These are phyloP conservation scores for Pyrus hybrid DNA, from an alignment of 331 rosid genomes.

Conservation along the genomic window DNA sequence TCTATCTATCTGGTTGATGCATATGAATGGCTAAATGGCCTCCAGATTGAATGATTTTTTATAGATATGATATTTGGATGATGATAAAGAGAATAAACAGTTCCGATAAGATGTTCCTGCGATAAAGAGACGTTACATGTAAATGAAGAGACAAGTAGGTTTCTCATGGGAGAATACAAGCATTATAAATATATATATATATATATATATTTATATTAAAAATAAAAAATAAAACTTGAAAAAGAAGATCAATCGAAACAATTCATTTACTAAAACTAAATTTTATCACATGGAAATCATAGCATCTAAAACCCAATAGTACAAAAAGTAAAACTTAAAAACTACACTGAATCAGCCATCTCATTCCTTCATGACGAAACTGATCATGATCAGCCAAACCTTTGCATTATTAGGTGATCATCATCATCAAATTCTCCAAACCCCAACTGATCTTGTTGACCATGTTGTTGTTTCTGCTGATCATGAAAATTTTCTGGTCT, in stretches of 20 bases:
- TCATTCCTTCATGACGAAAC: neutral
- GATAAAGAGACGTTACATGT: no score
- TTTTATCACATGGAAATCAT: neutral
- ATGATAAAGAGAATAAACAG: no score
- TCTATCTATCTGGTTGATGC: neutral
- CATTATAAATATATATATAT: no score
- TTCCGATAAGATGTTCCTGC: no score
- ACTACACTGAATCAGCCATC: neutral
- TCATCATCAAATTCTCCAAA: constrained; percentile 30
- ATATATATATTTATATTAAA: no score
- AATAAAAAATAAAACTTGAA: no score
- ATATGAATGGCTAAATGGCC: neutral
- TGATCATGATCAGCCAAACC: neutral
- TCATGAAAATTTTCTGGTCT: constrained; percentile 31
- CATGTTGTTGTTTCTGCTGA: constrained; percentile 16
- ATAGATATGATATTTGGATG: no score
- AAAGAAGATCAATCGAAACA: neutral
- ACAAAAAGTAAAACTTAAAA: neutral
- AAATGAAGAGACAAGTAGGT: no score
- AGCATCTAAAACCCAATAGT: neutral
- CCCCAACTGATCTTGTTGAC: constrained; percentile 14
- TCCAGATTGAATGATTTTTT: neutral
- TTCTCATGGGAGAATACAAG: no score
- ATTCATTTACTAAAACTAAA: neutral
- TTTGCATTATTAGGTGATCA: neutral